A percentile compares a stretch with the other conserved stretches of the same genome.
Evolutionary conservation across 106 monocot species (phyloP).

Genomic region (Acanthochlamys bracteata): DNA sequence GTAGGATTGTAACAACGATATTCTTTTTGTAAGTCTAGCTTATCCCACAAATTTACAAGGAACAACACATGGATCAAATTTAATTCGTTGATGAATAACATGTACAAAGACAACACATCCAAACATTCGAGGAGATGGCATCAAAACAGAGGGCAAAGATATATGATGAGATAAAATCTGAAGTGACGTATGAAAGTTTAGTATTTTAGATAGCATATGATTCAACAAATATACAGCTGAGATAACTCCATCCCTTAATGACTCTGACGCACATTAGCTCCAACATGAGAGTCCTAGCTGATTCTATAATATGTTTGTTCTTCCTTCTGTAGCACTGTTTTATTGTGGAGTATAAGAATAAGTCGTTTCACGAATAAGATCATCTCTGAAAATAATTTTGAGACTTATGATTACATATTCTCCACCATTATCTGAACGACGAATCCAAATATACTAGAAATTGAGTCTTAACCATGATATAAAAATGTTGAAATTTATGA

Average conservation of each 20-base stretch:
- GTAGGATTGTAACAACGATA: constrained; percentile 4
- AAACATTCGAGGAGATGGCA: not conserved
- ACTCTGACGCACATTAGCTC: no score
- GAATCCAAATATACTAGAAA: not conserved
- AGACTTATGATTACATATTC: not conserved
- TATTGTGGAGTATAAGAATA: not conserved
- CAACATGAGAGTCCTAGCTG: no score
- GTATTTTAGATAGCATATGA: not conserved
- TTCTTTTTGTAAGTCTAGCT: constrained; percentile 2
- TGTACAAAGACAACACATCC: constrained; percentile 8
- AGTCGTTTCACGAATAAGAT: not conserved
- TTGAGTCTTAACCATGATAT: not conserved
- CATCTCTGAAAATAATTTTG: not conserved
- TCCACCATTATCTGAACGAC: not conserved
- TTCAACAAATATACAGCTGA: constrained; percentile 1
- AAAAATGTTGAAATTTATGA: not conserved
- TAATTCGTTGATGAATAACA: not conserved
- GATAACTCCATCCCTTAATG: not conserved
- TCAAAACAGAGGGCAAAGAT: no score
- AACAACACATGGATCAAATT: constrained; percentile 1
- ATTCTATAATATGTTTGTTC: no score
- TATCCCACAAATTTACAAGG: no score
- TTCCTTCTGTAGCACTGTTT: not conserved
- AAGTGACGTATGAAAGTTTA: not conserved
- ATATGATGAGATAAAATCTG: no score